phyloP scores from a whole-genome alignment of 306 rosid genomes.

The Cotoneaster glaucophyllus region DNA sequence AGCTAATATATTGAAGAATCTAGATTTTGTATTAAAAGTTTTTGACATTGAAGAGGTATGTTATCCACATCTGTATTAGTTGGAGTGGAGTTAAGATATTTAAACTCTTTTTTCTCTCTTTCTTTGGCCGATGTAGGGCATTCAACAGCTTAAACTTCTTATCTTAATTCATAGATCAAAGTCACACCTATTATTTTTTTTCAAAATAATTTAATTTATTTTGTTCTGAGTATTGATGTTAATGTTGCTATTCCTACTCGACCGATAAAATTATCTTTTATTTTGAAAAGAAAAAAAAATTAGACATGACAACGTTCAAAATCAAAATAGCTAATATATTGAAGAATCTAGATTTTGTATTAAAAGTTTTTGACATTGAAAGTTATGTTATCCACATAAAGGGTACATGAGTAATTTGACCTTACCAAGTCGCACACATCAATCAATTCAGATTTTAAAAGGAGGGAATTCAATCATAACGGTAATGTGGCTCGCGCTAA shows the following conservation, averaged over 20 bases:
- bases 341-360: neutral
- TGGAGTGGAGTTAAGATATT: too few species aligned
- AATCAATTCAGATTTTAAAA: neutral
- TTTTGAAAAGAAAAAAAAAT: neutral
- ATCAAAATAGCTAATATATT: too few species aligned
- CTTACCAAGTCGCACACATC: neutral
- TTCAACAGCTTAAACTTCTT: too few species aligned
- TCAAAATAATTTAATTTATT: neutral
- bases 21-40: neutral
- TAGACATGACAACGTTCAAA: too few species aligned
- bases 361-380: neutral
- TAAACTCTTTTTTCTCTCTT: too few species aligned
- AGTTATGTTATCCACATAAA: neutral
- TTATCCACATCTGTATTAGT: too few species aligned
- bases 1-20: too few species aligned
- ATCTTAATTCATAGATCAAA: neutral
- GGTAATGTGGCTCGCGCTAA: conserved; percentile 33
- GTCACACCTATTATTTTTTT: neutral
- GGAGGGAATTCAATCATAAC: conserved; percentile 18
- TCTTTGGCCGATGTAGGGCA: too few species aligned
- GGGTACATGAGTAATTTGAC: neutral
- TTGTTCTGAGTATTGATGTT: neutral
- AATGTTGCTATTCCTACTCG: neutral
- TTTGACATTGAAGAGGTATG: neutral
- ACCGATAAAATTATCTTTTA: neutral